phyloP scores from a whole-genome alignment of 1,139 yeast species.

The Geotrichum fermentans region DNA sequence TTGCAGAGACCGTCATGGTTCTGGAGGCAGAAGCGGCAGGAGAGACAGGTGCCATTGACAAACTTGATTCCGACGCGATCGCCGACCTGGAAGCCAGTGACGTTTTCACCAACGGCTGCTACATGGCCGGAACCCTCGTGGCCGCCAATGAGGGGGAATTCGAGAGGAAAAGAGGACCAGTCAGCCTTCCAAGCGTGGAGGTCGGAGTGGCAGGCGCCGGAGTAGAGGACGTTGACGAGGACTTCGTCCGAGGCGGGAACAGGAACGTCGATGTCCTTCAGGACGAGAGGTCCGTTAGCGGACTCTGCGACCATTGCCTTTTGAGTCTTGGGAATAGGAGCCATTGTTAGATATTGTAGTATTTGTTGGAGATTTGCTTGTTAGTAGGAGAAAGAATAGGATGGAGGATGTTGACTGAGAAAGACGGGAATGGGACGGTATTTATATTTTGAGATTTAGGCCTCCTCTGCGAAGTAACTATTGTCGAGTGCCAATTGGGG shows the following conservation, averaged over 20 bases:
- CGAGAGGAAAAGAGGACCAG: constrained; percentile 18
- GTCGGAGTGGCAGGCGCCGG: constrained; percentile 42
- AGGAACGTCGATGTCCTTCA: constrained; percentile 32
- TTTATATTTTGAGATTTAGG: too few relatives aligned
- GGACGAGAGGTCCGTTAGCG: constrained; percentile 21
- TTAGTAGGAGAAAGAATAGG: too few relatives aligned
- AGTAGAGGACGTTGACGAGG: constrained; percentile 31
- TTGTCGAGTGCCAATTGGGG: too few relatives aligned
- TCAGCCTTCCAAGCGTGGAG: constrained; percentile 27
- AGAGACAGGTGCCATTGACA: constrained; percentile 26
- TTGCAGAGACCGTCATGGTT: constrained; percentile 26
- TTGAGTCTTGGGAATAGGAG: constrained; percentile 28
- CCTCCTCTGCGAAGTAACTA: too few relatives aligned
- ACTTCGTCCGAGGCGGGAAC: constrained; percentile 29
- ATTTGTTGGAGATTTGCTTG: too few relatives aligned
- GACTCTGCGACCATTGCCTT: constrained; percentile 28
- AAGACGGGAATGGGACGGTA: too few relatives aligned
- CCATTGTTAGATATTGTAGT: too few relatives aligned
- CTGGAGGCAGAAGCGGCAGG: constrained; percentile 25
- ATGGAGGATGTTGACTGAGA: too few relatives aligned
- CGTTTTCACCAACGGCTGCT: constrained; percentile 27
- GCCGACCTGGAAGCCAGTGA: constrained; percentile 25
- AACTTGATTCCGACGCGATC: constrained; percentile 29
- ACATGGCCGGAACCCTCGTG: constrained; percentile 32
- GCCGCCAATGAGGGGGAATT: constrained; percentile 25